Evolutionary conservation across 768 basidiomycete genomes (phyloP), one percentile per base, ranked within the genome.

Genomic region (Sistotremastrum suecicum): DNA sequence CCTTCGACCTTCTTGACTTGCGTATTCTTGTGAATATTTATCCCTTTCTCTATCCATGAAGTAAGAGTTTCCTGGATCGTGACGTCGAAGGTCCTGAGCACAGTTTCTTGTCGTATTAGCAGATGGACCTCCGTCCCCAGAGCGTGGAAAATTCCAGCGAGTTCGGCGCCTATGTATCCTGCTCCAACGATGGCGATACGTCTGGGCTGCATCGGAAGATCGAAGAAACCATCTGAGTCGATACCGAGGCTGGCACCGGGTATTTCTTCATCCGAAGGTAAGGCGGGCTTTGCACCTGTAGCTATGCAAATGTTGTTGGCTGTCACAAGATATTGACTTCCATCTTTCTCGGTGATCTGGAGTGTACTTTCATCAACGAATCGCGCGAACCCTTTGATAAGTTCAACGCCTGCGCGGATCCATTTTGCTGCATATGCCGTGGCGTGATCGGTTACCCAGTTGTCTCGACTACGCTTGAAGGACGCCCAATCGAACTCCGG

Each of bases 141-240:
- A 5, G 86, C 71, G 63, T 97, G 78, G 65, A 99, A 77, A 45
- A 99, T 77, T 12, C 95, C 95, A 4, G 94, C 89, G 40, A 99
- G 78, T 63, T 99, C 95, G 50, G 97, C 87, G 11, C 90, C 91
- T 54, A 99, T 98, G 62, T 99, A 99, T 1, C 95, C 95, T 9
- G 95, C 95, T 40, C 95, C 95, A 39, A 97, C 80, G 45, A 98
- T 81, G 3, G 82, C 92, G 32, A 95, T 91, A 48, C 90, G 77
- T 63, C 82, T 87, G 6, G 95, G 95, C 61, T 94, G 90, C 44
- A 83, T 74, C 53, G 78, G 76, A 39, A 99, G 76, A 39, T 78
- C 87, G 55, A 99, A 99, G 71, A 99, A 99, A 3, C 91, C 92
- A 60, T 99, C 95, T 6, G 89, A 94, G 63, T 81, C 70, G 53